Evolutionary conservation across 2,329 filamentous ascomycete genomes (phyloP).

Genomic region (Graphium sp.): DNA sequence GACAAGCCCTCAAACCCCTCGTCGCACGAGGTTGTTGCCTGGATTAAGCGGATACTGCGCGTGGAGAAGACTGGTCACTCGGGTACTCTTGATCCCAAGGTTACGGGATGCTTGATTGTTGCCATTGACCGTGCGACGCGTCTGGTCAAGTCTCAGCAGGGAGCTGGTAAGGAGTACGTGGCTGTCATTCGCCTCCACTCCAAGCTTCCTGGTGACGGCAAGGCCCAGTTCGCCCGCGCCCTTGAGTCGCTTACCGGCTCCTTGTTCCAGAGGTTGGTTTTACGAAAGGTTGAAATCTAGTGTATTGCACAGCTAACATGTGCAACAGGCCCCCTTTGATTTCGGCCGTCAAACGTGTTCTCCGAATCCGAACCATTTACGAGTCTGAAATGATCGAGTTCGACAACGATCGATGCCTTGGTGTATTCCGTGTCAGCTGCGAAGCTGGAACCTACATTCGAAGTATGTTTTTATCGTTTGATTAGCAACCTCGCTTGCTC

Average conservation of each 20-base stretch:
- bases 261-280: conserved; percentile 60
- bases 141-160: conserved; percentile 96
- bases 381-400: conserved; percentile 96
- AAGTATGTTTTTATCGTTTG: no score
- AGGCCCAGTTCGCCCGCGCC: conserved; percentile 82
- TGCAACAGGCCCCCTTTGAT: conserved; percentile 82
- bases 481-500: no score
- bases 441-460: no score
- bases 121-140: conserved; percentile 7
- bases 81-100: conserved; percentile 91
- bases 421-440: conserved; percentile 98
- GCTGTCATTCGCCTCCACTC: conserved; percentile 91
- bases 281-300: background rate
- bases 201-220: conserved; percentile 82
- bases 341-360: conserved; percentile 94
- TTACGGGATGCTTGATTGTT: conserved; percentile 88
- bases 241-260: conserved; percentile 93
- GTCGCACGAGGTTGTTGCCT: conserved; percentile 96
- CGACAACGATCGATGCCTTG: conserved; percentile 93
- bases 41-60: conserved; percentile 96
- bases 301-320: conserved; percentile 1
- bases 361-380: conserved; percentile 95
- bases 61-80: conserved; percentile 95
- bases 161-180: conserved; percentile 97
- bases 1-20: conserved; percentile 79